These are phyloP conservation scores for Capsicum chinense DNA, from an alignment of 257 asterid species.

Conservation along the genomic window DNA sequence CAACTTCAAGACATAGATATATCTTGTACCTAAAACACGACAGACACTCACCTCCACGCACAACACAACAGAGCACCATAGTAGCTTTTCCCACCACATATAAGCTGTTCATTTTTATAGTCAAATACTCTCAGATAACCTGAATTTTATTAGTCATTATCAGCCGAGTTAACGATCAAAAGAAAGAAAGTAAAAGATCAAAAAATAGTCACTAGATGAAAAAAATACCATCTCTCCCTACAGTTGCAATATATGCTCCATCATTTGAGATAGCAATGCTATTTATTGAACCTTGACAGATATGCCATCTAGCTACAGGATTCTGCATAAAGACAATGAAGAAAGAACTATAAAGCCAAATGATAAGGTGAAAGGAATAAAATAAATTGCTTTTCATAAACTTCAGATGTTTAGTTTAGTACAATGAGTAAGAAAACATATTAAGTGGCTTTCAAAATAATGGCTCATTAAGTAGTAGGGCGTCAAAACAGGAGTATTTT, in stretches of 20 bases:
- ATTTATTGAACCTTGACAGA: slow-evolving; percentile 92
- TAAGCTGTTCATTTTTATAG: slow-evolving; percentile 80
- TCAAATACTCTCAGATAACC: slow-evolving; percentile 92
- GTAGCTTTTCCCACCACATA: slow-evolving; percentile 95
- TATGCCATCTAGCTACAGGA: slow-evolving; percentile 97
- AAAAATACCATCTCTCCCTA: slow-evolving; percentile 83
- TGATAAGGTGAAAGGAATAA: neutral
- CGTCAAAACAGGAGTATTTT: neutral
- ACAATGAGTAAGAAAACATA: neutral
- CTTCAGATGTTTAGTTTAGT: neutral
- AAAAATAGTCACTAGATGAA: slow-evolving; percentile 35
- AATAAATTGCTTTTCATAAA: neutral
- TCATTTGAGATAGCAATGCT: slow-evolving; percentile 75
- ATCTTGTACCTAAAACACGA: neutral
- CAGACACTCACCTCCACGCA: slow-evolving; percentile 80
- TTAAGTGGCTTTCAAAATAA: neutral
- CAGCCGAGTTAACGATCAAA: neutral
- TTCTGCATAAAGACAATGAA: slow-evolving; percentile 59
- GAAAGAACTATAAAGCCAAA: slow-evolving; percentile 3
- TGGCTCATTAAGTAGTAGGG: neutral
- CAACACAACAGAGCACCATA: slow-evolving; percentile 95
- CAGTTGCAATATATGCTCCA: slow-evolving; percentile 81
- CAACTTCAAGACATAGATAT: neutral
- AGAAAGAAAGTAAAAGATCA: neutral
- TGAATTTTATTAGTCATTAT: slow-evolving; percentile 46